Evolutionary conservation across 2,329 filamentous ascomycete genomes (phyloP).

Genomic region (Pseudogymnoascus sp.): DNA sequence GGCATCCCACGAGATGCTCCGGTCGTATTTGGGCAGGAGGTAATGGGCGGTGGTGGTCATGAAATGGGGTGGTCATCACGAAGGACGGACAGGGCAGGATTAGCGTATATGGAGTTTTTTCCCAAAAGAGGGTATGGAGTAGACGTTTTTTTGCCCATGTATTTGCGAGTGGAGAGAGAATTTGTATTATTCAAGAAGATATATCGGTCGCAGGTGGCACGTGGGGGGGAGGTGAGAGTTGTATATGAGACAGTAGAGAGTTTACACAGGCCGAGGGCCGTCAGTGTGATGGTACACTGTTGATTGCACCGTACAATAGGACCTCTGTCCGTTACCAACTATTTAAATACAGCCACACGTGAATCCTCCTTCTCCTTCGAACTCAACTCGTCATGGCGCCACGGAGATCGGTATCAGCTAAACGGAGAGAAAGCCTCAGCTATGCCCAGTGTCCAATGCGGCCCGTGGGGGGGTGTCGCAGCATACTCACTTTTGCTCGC

Average conservation of each 20-base stretch:
- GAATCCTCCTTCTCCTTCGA: not conserved
- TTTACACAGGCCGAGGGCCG: conserved; percentile 1
- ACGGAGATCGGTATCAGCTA: not conserved
- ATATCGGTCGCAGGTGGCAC: not conserved
- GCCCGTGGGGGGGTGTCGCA: not conserved
- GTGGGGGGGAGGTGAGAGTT: not conserved
- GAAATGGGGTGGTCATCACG: conserved; percentile 1
- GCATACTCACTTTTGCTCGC: conserved; percentile 29
- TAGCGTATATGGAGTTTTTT: conserved; percentile 5
- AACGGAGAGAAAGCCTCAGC: not conserved
- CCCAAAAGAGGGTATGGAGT: not conserved
- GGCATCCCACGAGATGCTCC: conserved; percentile 78
- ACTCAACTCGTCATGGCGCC: conserved; percentile 1
- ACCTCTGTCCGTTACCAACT: not conserved
- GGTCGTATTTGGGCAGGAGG: conserved; percentile 72
- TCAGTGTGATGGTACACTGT: not conserved
- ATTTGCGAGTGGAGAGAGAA: conserved; percentile 1
- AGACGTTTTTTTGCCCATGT: not conserved
- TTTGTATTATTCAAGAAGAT: not conserved
- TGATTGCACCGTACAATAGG: not conserved
- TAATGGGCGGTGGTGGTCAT: conserved; percentile 27
- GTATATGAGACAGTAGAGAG: conserved; percentile 1
- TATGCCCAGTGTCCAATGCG: not conserved
- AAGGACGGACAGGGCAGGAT: not conserved
- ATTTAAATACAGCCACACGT: not conserved